These are phyloP conservation scores for Ascochyta viciae-villosae DNA, from an alignment of 2,329 filamentous ascomycete species.

Conservation along the genomic window DNA sequence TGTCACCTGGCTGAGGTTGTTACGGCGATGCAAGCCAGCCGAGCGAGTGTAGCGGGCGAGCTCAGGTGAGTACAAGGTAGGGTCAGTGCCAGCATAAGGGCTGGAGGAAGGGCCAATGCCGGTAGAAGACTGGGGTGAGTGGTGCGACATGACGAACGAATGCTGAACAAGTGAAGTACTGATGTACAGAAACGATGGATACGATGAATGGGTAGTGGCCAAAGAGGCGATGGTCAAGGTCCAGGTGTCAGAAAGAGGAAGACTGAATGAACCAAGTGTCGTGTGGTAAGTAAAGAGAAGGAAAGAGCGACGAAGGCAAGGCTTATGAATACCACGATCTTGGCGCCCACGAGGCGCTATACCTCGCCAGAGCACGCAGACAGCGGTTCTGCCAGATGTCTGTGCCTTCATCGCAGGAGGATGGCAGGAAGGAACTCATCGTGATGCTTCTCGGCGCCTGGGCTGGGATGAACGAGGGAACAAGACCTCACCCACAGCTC, in stretches of 20 bases:
- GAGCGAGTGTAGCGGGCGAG: constrained; percentile 24
- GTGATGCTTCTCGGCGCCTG: not conserved
- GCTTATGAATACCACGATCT: constrained; percentile 12
- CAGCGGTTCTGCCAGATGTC: constrained; percentile 9
- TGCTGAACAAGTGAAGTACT: constrained; percentile 24
- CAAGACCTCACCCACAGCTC: constrained; percentile 1
- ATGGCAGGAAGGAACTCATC: constrained; percentile 5
- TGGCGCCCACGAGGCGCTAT: constrained; percentile 12
- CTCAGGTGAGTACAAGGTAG: constrained; percentile 40
- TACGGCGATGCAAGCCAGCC: constrained; percentile 3
- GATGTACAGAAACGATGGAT: constrained; percentile 31
- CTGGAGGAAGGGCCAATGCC: constrained; percentile 32
- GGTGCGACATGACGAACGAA: constrained; percentile 36
- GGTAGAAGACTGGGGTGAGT: constrained; percentile 33
- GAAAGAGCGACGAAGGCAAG: constrained; percentile 20
- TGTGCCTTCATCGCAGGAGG: constrained; percentile 15
- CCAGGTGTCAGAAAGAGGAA: constrained; percentile 25
- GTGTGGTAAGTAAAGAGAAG: constrained; percentile 21
- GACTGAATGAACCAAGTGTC: constrained; percentile 16
- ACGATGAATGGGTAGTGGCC: constrained; percentile 20
- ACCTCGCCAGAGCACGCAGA: constrained; percentile 7
- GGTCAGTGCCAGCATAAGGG: constrained; percentile 38
- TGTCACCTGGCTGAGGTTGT: constrained; percentile 22
- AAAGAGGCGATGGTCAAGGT: constrained; percentile 25
- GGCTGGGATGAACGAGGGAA: constrained; percentile 1